Conservation (phyloP, 2,329 filamentous ascomycete genomes). For the Ophiocordyceps camponoti-rufipedis region DNA sequence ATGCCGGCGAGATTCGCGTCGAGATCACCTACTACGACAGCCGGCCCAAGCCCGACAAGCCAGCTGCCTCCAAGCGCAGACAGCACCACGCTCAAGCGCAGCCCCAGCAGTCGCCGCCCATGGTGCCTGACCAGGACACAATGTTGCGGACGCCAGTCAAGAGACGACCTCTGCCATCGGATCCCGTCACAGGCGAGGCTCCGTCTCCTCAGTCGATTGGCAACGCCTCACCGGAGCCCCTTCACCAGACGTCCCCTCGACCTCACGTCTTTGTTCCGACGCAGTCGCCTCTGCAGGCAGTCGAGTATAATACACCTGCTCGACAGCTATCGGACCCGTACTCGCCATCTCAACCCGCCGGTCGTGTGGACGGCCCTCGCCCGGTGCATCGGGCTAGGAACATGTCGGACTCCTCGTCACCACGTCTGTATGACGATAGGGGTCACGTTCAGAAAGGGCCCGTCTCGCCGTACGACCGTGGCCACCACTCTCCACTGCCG, state of each 20-base stretch:
- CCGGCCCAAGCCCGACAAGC: conserved; percentile 63
- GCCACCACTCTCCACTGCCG: conserved; percentile 15
- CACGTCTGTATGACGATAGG: conserved; percentile 17
- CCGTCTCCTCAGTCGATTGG: conserved; percentile 9
- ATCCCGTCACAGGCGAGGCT: conserved; percentile 45
- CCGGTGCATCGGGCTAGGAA: conserved; percentile 17
- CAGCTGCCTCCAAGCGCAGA: conserved; percentile 35
- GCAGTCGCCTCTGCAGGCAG: conserved; percentile 32
- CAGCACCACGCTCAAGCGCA: conserved; percentile 4
- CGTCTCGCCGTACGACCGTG: conserved; percentile 15
- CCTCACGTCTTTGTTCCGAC: conserved; percentile 27
- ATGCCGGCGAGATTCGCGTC: conserved; percentile 84
- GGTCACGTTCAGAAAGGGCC: conserved; percentile 15
- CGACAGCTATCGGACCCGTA: conserved; percentile 16
- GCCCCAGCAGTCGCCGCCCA: background rate
- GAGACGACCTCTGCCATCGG: conserved; percentile 65
- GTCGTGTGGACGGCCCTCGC: conserved; percentile 8
- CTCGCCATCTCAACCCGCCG: background rate
- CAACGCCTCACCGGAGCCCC: conserved; percentile 14
- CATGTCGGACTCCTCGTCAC: conserved; percentile 15
- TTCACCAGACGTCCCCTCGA: conserved; percentile 27
- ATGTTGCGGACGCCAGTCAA: conserved; percentile 49
- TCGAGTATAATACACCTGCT: conserved; percentile 29
- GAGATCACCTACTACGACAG: conserved; percentile 95
- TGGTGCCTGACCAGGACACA: conserved; percentile 2